phyloP scores from a whole-genome alignment of 1,139 yeast genomes.

The Scheffersomyces quercinus region DNA sequence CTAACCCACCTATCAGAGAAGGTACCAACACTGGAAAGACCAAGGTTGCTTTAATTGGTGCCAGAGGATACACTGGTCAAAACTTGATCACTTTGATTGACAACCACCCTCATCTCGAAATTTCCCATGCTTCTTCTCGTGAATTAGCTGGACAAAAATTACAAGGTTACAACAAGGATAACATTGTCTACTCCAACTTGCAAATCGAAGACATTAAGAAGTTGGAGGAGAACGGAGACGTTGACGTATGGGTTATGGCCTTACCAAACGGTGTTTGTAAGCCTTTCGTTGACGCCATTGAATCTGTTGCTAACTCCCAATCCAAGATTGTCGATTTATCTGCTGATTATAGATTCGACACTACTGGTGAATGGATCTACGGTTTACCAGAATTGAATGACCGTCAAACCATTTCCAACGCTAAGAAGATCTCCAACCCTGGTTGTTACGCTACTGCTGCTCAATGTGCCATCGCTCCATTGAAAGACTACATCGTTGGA shows the following conservation, averaged over 20 bases:
- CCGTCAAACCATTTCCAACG: conserved; percentile 65
- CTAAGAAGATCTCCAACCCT: conserved; percentile 89
- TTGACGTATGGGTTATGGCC: conserved; percentile 99
- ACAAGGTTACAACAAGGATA: conserved; percentile 80
- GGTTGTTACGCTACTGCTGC: conserved; percentile 99
- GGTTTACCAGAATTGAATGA: conserved; percentile 85
- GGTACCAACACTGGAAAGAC: conserved; percentile 64
- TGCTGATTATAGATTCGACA: conserved; percentile 94
- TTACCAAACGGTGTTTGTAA: conserved; percentile 97
- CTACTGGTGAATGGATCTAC: conserved; percentile 84
- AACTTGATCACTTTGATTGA: conserved; percentile 85
- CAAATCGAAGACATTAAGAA: conserved; percentile 82
- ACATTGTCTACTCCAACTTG: conserved; percentile 79
- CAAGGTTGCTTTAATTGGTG: conserved; percentile 92
- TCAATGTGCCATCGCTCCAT: conserved; percentile 88
- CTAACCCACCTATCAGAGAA: conserved; percentile 68
- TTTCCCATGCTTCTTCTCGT: conserved; percentile 93
- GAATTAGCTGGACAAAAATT: conserved; percentile 87
- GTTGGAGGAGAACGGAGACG: conserved; percentile 72
- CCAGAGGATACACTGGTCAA: conserved; percentile 97
- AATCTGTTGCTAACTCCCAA: conserved; percentile 54
- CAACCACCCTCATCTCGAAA: conserved; percentile 81
- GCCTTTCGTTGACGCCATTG: conserved; percentile 95
- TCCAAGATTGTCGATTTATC: conserved; percentile 89
- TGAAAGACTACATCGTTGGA: conserved; percentile 61